Conservation (phyloP, 345 rosid genomes). For the Raphanus raphanistrum region DNA sequence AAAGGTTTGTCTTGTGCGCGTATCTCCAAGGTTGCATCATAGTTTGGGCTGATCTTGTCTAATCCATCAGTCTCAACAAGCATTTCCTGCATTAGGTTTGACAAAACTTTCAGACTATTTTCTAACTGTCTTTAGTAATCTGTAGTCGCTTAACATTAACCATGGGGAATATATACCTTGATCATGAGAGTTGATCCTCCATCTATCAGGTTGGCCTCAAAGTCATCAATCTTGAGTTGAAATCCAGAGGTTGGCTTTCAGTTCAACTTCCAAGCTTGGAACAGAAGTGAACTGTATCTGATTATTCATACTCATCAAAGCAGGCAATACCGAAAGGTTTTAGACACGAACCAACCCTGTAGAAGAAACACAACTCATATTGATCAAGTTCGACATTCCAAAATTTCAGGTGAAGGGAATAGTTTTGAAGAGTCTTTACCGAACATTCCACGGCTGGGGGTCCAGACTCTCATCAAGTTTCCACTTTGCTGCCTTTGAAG, state of each 20-base stretch:
- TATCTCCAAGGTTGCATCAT: slow-evolving; percentile 51
- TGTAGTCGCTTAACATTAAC: background rate
- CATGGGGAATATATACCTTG: slow-evolving; percentile 42
- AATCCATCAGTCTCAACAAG: slow-evolving; percentile 44
- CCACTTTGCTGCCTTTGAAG: slow-evolving; percentile 49
- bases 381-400: slow-evolving; percentile 4
- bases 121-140: background rate
- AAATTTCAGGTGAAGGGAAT: slow-evolving; percentile 2
- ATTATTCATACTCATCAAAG: slow-evolving; percentile 52
- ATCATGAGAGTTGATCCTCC: slow-evolving; percentile 41
- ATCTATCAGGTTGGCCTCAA: slow-evolving; percentile 44
- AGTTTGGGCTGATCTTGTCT: slow-evolving; percentile 51
- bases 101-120: background rate
- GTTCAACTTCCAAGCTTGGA: slow-evolving; percentile 44
- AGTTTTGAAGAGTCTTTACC: slow-evolving; percentile 35
- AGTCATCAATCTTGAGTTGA: slow-evolving; percentile 24
- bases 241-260: slow-evolving; percentile 26
- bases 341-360: slow-evolving; percentile 63
- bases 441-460: slow-evolving; percentile 12
- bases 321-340: slow-evolving; percentile 46
- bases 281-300: slow-evolving; percentile 41
- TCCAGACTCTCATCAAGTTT: slow-evolving; percentile 34
- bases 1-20: slow-evolving; percentile 30
- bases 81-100: slow-evolving; percentile 43
- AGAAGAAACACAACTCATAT: slow-evolving; percentile 3